Evolutionary conservation across 192 early-diverging fungal genomes (phyloP), one percentile per base, ranked within the genome.

Genomic region (Podila verticillata): DNA sequence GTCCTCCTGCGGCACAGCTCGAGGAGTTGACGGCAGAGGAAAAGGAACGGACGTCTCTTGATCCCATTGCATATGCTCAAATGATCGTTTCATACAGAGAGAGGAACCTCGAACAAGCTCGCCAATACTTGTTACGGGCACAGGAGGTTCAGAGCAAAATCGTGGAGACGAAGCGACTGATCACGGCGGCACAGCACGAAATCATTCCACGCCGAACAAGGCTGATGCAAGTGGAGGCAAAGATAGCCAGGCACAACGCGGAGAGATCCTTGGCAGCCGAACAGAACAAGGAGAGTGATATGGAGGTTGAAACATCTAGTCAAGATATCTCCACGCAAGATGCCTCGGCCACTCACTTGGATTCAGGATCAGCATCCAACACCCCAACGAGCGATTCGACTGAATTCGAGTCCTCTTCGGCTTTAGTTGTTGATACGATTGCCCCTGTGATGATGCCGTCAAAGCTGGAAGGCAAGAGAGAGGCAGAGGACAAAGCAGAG

Each of bases 61-160:
- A 54, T 26, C 51, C 51, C 17, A 54, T 54, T 24, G 51, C 51
- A n/a, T 54, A 54, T 26, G 51, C 51, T 54, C 51, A 54, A n/a
- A 26, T 26, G 51, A 54, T 54, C 24, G 51, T 54, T 24, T 54
- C 51, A 26, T 26, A 24, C 51, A 54, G 51, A 26, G 51, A 54
- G 51, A 54, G 24, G 22, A 54, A 54, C 24, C 24, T 54, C 20
- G 51, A 54, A 17, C n/a, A 54, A 26, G 51, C 51, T 24, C 51
- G 51, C 51, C 51, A 24, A 12, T 54, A 54, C 24, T n/a, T 54
- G n/a, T 10, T 24, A n/a, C 51, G 51, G 20, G 24, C 51, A 8
- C 51, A 54, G 24, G 51, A 54, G 17, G 5, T 54, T 2, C 51
- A 54, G 22, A 54, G 7, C 22, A 54, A 54, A 12, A 54, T 54